Evolutionary conservation across 345 rosid genomes (phyloP).

Genomic region (Citrus cavaleriei): DNA sequence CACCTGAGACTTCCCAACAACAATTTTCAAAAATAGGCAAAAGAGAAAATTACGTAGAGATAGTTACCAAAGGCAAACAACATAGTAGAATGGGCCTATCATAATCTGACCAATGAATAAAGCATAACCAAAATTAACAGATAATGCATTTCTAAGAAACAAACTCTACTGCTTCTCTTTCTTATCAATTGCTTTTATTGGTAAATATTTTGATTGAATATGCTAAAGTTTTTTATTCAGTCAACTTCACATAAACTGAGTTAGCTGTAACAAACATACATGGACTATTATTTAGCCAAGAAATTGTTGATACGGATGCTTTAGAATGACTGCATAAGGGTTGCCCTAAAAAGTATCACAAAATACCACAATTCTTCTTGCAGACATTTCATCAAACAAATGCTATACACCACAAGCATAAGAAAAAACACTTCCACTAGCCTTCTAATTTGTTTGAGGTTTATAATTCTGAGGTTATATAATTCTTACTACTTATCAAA

Average conservation of each 20-base stretch:
- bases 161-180: too few relatives aligned
- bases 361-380: background rate
- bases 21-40: background rate
- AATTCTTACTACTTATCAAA: too few relatives aligned
- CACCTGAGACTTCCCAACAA: background rate
- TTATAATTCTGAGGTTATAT: too few relatives aligned
- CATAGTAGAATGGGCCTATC: background rate
- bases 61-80: background rate
- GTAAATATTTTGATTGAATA: background rate
- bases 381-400: background rate
- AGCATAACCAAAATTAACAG: too few relatives aligned
- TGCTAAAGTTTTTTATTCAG: background rate
- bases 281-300: background rate
- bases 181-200: too few relatives aligned
- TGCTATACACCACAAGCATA: background rate
- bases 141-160: too few relatives aligned
- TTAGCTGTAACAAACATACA: background rate
- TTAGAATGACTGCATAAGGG: background rate
- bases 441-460: too few relatives aligned
- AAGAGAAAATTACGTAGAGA: background rate
- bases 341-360: background rate
- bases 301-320: background rate
- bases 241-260: background rate
- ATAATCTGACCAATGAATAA: too few relatives aligned
- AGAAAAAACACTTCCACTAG: too few relatives aligned